A percentile compares a stretch with the other conserved stretches of the same genome.
Conservation (phyloP, 306 rosid species). For the Pyrus betulifolia region DNA sequence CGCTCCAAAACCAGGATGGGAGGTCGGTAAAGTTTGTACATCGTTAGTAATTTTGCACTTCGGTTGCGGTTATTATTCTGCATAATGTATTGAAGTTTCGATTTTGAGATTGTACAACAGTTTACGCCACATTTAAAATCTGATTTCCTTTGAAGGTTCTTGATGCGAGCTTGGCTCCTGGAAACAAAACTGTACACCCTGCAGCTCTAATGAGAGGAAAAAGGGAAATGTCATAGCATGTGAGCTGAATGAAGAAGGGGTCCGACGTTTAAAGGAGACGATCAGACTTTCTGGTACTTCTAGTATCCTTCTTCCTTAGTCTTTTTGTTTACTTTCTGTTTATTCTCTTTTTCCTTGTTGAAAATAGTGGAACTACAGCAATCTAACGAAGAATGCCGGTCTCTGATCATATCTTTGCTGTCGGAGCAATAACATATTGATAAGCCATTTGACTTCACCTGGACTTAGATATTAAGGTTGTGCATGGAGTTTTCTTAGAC, state of each 20-base stretch:
- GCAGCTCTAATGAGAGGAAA: constrained; percentile 79
- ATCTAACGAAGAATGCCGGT: neutral
- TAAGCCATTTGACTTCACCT: constrained; percentile 33
- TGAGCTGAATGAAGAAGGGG: constrained; percentile 63
- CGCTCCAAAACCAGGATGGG: constrained; percentile 86
- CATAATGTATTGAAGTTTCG: neutral
- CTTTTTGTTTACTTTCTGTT: neutral
- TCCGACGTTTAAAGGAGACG: constrained; percentile 59
- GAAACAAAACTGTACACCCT: constrained; percentile 92
- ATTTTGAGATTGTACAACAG: neutral
- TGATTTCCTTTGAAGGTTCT: constrained; percentile 61
- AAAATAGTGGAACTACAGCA: neutral
- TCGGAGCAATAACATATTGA: neutral
- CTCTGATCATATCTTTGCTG: neutral
- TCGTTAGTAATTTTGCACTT: neutral
- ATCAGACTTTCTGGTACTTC: constrained; percentile 79
- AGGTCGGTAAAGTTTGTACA: constrained; percentile 34
- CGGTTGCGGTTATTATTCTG: neutral
- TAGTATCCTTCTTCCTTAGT: constrained; percentile 47
- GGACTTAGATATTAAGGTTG: constrained; percentile 59
- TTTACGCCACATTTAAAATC: constrained; percentile 6
- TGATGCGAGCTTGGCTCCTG: constrained; percentile 94
- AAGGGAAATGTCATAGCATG: constrained; percentile 69
- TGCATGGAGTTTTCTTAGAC: constrained; percentile 72
- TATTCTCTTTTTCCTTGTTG: neutral